phyloP scores from a whole-genome alignment of 2,329 filamentous ascomycete species.

The Lasiodiplodia citricola region DNA sequence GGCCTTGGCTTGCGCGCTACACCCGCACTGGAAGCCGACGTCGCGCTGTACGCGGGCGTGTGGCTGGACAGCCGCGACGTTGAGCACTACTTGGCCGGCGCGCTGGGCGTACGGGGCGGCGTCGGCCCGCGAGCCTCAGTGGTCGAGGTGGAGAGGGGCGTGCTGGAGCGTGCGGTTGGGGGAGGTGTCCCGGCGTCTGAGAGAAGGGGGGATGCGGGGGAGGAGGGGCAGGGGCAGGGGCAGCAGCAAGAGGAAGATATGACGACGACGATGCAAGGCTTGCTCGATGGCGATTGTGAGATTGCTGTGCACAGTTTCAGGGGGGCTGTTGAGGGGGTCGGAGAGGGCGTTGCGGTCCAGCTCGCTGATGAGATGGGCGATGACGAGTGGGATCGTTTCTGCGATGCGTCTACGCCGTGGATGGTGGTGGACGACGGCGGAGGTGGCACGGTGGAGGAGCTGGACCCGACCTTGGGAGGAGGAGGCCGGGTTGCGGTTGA shows the following conservation, averaged over 20 bases:
- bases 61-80: slow-evolving; percentile 81
- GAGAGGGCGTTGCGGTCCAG: neutral
- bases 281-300: neutral
- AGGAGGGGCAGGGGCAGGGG: too few relatives aligned
- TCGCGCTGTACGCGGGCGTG: slow-evolving; percentile 71
- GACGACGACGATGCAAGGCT: too few relatives aligned
- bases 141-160: slow-evolving; percentile 54
- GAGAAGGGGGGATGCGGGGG: neutral
- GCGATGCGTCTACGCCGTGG: neutral
- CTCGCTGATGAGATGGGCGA: neutral
- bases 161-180: slow-evolving; percentile 35
- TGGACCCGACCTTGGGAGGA: slow-evolving; percentile 27
- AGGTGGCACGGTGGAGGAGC: too few relatives aligned
- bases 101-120: slow-evolving; percentile 64
- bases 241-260: neutral
- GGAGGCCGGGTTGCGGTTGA: slow-evolving; percentile 49
- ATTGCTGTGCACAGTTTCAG: neutral
- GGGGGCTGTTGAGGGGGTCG: neutral
- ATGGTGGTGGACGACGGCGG: neutral
- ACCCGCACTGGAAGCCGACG: slow-evolving; percentile 49
- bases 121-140: slow-evolving; percentile 64
- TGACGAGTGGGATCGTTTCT: neutral
- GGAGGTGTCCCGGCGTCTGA: neutral
- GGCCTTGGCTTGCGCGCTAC: neutral
- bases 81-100: slow-evolving; percentile 69